Evolutionary conservation across 257 asterid genomes (phyloP).

Genomic region (Coffea canephora): DNA sequence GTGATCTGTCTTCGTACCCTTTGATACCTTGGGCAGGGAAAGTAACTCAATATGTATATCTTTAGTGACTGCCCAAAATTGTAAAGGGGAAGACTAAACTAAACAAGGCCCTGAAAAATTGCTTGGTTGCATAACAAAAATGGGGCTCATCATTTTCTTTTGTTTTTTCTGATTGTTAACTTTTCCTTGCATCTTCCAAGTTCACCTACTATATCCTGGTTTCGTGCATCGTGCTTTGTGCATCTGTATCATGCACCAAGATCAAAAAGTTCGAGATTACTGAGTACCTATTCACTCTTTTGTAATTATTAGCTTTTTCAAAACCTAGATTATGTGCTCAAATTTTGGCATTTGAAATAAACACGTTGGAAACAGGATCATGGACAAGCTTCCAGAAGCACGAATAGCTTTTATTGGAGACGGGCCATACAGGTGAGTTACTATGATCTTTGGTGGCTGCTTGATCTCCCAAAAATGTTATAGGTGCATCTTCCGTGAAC

Average conservation of each 20-base stretch:
- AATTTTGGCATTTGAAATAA: conserved; percentile 16
- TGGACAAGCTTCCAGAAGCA: conserved; percentile 87
- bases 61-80: not conserved
- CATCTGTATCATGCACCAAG: not conserved
- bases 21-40: not conserved
- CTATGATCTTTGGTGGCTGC: not conserved
- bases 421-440: conserved; percentile 84
- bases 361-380: conserved; percentile 62
- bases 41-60: not conserved
- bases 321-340: not conserved
- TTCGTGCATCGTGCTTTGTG: not conserved
- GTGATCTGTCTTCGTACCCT: not conserved
- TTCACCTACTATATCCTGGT: not conserved
- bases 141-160: not conserved
- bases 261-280: not conserved
- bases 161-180: not conserved
- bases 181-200: not conserved
- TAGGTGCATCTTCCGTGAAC: not conserved
- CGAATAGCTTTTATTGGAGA: conserved; percentile 90
- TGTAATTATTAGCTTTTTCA: not conserved
- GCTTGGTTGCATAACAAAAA: not conserved
- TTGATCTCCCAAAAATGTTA: not conserved
- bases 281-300: not conserved
- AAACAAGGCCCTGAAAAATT: not conserved
- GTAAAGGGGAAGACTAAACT: not conserved